A percentile compares a stretch with the other conserved stretches of the same genome.
phyloP scores from a whole-genome alignment of 805 yeast genomes.

The Candida arabinofermentans region DNA sequence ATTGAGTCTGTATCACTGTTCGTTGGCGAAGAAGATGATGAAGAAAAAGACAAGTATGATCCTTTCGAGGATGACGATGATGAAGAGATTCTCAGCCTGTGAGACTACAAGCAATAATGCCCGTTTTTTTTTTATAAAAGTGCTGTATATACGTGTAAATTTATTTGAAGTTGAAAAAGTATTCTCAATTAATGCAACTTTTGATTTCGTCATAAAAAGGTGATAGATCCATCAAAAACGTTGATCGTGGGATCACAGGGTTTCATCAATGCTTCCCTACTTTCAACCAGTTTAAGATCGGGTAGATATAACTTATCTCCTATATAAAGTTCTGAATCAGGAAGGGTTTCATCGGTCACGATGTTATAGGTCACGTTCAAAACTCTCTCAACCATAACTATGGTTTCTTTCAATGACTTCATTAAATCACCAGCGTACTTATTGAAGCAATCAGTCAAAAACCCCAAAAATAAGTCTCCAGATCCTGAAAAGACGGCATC shows the following conservation, averaged over 20 bases:
- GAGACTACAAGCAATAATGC: background rate
- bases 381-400: slow-evolving; percentile 39
- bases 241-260: no score
- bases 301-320: slow-evolving; percentile 31
- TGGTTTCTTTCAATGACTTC: slow-evolving; percentile 36
- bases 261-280: no score
- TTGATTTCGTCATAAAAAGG: no score
- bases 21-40: background rate
- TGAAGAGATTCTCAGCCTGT: slow-evolving; percentile 1
- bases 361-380: slow-evolving; percentile 36
- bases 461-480: slow-evolving; percentile 68
- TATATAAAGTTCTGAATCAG: slow-evolving; percentile 2
- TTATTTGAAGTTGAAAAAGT: no score
- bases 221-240: no score
- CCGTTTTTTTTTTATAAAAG: background rate
- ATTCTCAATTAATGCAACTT: no score
- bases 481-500: slow-evolving; percentile 67
- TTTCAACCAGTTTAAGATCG: slow-evolving; percentile 42
- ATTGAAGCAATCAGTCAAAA: slow-evolving; percentile 48
- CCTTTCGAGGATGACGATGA: background rate
- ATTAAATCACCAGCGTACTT: slow-evolving; percentile 26
- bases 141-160: background rate
- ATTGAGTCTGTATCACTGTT: background rate
- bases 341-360: slow-evolving; percentile 4
- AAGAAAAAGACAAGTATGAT: background rate